phyloP scores from a whole-genome alignment of 805 yeast genomes.

The Candida tibetensis region DNA sequence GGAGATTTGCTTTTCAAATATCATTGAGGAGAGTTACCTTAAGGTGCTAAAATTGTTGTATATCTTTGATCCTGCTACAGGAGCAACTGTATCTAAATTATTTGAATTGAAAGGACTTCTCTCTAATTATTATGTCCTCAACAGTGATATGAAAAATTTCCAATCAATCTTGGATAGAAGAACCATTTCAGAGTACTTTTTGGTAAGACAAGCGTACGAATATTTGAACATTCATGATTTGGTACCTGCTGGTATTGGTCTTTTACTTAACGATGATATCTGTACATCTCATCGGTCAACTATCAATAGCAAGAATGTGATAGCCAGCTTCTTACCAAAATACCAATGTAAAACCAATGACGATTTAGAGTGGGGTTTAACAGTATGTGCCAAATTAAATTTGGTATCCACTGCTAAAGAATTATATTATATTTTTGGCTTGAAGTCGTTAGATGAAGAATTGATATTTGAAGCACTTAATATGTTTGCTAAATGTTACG shows the following conservation, averaged over 20 bases:
- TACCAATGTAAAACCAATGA: slow-evolving; percentile 64
- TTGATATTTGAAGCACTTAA: slow-evolving; percentile 59
- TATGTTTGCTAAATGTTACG: slow-evolving; percentile 63
- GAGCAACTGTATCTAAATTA: slow-evolving; percentile 59
- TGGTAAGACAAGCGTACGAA: slow-evolving; percentile 53
- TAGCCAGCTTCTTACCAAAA: slow-evolving; percentile 58
- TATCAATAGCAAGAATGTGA: slow-evolving; percentile 30
- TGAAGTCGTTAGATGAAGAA: slow-evolving; percentile 51
- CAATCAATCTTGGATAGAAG: slow-evolving; percentile 14
- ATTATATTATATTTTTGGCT: slow-evolving; percentile 50
- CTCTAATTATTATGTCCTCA: slow-evolving; percentile 30
- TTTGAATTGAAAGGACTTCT: slow-evolving; percentile 64
- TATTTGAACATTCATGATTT: slow-evolving; percentile 51
- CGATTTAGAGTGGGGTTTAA: slow-evolving; percentile 76
- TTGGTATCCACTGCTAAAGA: slow-evolving; percentile 56
- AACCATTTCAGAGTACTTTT: slow-evolving; percentile 53
- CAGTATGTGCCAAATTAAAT: slow-evolving; percentile 67
- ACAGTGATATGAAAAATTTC: slow-evolving; percentile 10
- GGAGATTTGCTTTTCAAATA: slow-evolving; percentile 47
- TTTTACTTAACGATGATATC: slow-evolving; percentile 41
- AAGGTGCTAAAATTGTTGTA: slow-evolving; percentile 59
- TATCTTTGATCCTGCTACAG: slow-evolving; percentile 57
- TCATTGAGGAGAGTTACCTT: slow-evolving; percentile 54
- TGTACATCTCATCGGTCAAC: slow-evolving; percentile 44
- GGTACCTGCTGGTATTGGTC: slow-evolving; percentile 69